Conservation (phyloP, 2,329 filamentous ascomycete genomes). For the Aspergillus fructus region DNA sequence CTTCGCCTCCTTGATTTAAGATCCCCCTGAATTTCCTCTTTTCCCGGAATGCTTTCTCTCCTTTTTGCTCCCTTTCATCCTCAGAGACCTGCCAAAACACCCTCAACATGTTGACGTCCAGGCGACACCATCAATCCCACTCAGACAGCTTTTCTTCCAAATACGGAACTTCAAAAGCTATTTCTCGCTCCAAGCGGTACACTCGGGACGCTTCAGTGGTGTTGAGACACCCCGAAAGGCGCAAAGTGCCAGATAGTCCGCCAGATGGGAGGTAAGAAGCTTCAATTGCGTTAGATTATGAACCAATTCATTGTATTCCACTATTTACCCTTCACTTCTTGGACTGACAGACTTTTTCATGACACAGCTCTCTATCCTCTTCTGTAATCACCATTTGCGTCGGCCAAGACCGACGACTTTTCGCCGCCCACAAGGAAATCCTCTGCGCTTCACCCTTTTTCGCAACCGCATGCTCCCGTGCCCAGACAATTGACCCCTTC, state of each 20-base stretch:
- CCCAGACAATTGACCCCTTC: constrained; percentile 49
- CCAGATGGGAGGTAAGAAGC: constrained; percentile 36
- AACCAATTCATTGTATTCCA: background rate
- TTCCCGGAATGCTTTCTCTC: background rate
- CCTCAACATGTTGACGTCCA: constrained; percentile 21
- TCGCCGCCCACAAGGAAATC: constrained; percentile 87
- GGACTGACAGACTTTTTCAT: background rate
- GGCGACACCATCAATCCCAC: constrained; percentile 24
- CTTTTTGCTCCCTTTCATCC: background rate
- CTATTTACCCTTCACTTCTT: background rate
- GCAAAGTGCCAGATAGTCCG: constrained; percentile 31
- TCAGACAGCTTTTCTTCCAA: constrained; percentile 40
- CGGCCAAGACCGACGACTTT: constrained; percentile 79
- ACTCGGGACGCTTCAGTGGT: constrained; percentile 29
- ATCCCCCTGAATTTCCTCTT: constrained; percentile 7
- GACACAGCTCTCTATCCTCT: constrained; percentile 56
- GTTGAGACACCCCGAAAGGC: constrained; percentile 28
- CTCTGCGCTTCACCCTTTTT: constrained; percentile 80
- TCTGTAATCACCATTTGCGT: constrained; percentile 78
- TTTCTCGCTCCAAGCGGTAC: constrained; percentile 32
- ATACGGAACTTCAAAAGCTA: constrained; percentile 44
- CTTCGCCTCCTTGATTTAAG: constrained; percentile 7
- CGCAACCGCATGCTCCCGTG: constrained; percentile 60
- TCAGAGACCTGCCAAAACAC: constrained; percentile 1
- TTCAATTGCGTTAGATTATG: background rate